phyloP scores from a whole-genome alignment of 2,329 filamentous ascomycete genomes.

The Apiospora koreana region DNA sequence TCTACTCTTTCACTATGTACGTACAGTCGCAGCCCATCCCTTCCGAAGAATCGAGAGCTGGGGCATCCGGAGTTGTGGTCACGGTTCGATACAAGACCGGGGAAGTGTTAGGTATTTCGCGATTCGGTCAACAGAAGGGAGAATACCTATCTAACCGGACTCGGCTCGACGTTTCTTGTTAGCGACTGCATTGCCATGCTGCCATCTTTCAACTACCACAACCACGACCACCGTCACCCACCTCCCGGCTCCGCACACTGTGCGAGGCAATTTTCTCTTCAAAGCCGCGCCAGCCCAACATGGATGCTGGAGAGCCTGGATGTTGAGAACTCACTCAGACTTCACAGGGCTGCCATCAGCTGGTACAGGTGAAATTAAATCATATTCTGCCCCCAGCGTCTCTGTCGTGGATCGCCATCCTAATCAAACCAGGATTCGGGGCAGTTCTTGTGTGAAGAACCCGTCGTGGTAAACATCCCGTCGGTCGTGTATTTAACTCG shows the following conservation, averaged over 20 bases:
- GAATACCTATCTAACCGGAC: not conserved
- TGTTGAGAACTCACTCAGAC: not conserved
- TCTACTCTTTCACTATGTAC: not conserved
- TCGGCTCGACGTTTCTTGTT: not conserved
- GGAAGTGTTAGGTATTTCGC: not conserved
- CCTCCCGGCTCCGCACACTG: not conserved
- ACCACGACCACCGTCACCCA: not conserved
- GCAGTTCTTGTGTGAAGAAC: not conserved
- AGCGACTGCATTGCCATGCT: not conserved
- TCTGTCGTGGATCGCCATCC: not conserved
- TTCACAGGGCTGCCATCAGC: not conserved
- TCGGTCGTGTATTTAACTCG: not conserved
- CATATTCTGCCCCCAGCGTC: not conserved
- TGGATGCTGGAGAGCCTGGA: not conserved
- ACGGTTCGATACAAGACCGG: slow-evolving; percentile 3
- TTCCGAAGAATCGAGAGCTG: not conserved
- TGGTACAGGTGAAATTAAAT: not conserved
- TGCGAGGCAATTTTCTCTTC: not conserved
- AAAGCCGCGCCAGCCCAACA: slow-evolving; percentile 6
- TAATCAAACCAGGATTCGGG: not conserved
- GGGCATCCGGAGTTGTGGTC: not conserved
- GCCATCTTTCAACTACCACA: not conserved
- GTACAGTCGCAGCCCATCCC: not conserved
- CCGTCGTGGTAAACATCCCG: not conserved
- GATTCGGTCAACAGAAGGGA: not conserved